Evolutionary conservation across 2,329 filamentous ascomycete genomes (phyloP).

Genomic region (Leptographium wingfieldii): DNA sequence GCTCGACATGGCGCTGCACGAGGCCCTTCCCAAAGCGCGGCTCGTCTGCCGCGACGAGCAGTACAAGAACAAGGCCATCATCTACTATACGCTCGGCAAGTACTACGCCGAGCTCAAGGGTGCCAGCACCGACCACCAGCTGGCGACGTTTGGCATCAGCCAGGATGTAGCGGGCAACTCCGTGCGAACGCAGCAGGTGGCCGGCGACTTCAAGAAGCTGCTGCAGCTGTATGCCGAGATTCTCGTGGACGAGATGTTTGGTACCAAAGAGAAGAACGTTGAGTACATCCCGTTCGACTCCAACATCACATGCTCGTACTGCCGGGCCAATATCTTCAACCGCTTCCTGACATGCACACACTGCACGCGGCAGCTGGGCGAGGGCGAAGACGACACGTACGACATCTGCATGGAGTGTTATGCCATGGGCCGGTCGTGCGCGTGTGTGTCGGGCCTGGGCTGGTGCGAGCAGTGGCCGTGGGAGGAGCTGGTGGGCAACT

Average conservation of each 20-base stretch:
- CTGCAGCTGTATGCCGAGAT: constrained; percentile 69
- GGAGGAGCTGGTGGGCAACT: constrained; percentile 61
- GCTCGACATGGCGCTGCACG: constrained; percentile 69
- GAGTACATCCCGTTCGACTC: constrained; percentile 77
- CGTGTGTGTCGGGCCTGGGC: constrained; percentile 68
- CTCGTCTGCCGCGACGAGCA: constrained; percentile 95
- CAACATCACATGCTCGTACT: constrained; percentile 91
- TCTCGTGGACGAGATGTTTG: constrained; percentile 77
- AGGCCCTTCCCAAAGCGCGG: constrained; percentile 77
- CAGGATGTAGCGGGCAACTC: constrained; percentile 29
- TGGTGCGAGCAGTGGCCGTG: constrained; percentile 94
- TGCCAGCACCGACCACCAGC: constrained; percentile 32
- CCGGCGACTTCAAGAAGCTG: constrained; percentile 69
- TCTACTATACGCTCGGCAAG: constrained; percentile 75
- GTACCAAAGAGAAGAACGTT: constrained; percentile 53
- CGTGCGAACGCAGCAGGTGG: constrained; percentile 48
- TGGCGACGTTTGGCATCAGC: constrained; percentile 34
- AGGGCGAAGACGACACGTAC: constrained; percentile 70
- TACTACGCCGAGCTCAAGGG: constrained; percentile 54
- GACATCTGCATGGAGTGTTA: constrained; percentile 98
- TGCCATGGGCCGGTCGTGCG: constrained; percentile 89
- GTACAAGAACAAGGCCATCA: constrained; percentile 96
- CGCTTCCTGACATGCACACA: constrained; percentile 84
- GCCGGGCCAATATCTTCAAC: constrained; percentile 93
- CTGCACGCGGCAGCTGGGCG: constrained; percentile 56